Evolutionary conservation across 495 filamentous ascomycete genomes (phyloP), one percentile per base, ranked within the genome.

Genomic region (Penicillium waksmanii): DNA sequence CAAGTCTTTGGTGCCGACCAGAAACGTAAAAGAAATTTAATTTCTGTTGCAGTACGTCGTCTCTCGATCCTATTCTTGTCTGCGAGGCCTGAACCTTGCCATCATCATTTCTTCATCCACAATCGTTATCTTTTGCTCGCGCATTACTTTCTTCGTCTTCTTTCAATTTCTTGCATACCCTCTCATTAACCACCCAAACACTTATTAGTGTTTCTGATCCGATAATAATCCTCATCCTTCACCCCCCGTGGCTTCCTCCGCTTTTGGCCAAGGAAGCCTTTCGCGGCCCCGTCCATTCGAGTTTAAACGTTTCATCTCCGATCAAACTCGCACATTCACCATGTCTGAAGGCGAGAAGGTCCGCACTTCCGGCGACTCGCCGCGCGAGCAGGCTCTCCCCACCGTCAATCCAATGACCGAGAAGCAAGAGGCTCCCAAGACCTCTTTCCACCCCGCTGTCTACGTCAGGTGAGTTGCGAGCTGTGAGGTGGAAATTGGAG

Each of bases 381-480:
- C 84, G 65, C 80, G 83, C 48, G 81, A 85, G 57, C 86, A 88
- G 52, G 78, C 89, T 50, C 78, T 96, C 61, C 93, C 93, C 40
- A 92, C 87, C 13, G 85, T 92, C 69, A 95, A 92, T 68, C 90
- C 87, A 64, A 73, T 81, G 38, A 79, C 78, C 25, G 86, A 93
- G 69, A 93, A 91, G 83, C 47, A 78, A 49, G 80, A 86, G 67
- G 77, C 87, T 35, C 73, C 87, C 48, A 85, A 86, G 70, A 64
- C 83, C 6, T 71, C 82, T 11, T 75, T 98, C 34, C 95, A 95
- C 73, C 91, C 95, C 54, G 87, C 90, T 3, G 74, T 96, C 69
- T 98, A 98, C 73, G 92, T 98, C 58, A 82, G 79, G 92, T 96
- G 77, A 80, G 93, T 82, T 53, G 21, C 35, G 10, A 27, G 18